A percentile compares a stretch with the other conserved stretches of the same genome.
phyloP scores from a whole-genome alignment of 2,329 filamentous ascomycete species.

The Paramyrothecium sp. region DNA sequence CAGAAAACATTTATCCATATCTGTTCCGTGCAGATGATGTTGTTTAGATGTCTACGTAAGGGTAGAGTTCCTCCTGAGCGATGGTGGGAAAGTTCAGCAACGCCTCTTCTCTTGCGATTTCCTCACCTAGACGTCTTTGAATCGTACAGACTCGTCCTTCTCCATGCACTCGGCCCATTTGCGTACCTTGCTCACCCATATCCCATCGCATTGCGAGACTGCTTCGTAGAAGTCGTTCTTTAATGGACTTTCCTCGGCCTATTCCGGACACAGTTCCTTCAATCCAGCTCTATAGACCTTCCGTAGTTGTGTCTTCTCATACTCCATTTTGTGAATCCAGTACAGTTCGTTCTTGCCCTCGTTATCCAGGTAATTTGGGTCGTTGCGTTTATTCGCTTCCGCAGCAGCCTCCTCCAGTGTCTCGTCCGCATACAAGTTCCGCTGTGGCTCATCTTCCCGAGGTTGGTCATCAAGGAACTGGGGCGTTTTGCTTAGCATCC shows the following conservation, averaged over 20 bases:
- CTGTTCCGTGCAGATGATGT: background rate
- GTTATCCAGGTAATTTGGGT: conserved; percentile 27
- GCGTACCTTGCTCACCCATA: conserved; percentile 4
- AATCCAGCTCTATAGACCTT: conserved; percentile 27
- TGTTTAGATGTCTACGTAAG: conserved; percentile 2
- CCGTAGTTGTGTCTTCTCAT: conserved; percentile 35
- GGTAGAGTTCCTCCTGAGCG: background rate
- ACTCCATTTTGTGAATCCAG: conserved; percentile 37
- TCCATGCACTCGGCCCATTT: conserved; percentile 8
- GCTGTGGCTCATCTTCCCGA: conserved; percentile 27
- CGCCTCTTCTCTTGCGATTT: background rate
- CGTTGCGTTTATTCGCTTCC: background rate
- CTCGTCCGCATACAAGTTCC: conserved; percentile 27
- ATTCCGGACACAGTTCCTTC: conserved; percentile 25
- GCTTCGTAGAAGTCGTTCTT: conserved; percentile 29
- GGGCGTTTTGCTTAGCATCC: conserved; percentile 30
- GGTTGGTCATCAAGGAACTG: conserved; percentile 26
- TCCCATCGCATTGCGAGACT: conserved; percentile 7
- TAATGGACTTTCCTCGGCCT: conserved; percentile 24
- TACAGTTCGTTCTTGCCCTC: conserved; percentile 37
- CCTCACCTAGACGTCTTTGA: conserved; percentile 2
- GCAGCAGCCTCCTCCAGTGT: conserved; percentile 8
- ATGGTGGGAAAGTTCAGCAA: background rate
- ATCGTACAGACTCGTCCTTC: conserved; percentile 7
- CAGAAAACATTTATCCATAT: background rate